Base-by-base conservation (phyloP, 2,329 filamentous ascomycete species). In the Diaporthe caulivora region DNA sequence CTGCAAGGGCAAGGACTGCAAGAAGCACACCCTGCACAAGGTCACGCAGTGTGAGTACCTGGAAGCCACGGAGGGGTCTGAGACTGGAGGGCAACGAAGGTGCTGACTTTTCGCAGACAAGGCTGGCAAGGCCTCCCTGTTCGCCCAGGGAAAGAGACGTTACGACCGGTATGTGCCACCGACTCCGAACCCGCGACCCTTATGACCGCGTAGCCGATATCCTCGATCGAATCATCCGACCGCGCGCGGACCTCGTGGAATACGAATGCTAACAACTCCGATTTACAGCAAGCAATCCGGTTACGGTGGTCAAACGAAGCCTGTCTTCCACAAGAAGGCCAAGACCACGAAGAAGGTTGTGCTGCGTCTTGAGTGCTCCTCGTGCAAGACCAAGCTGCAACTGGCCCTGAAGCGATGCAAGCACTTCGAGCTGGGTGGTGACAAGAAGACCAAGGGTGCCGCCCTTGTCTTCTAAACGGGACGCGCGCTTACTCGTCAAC, bases 401-500 rank as follows among this genome's bases (percentile, higher is more conserved):
- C 91, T 99, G 84, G 92, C 97, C 81, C 91, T 99, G 87, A 99
- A 99, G 94, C 95, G 97, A 86, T 99, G 97, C 95, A 99, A 99
- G 94, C 97, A 99, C 92, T 99, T 99, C 89, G 97, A 99, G 91
- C 90, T 99, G 84, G 97, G 97, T 93, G 97, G 97, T 92, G 97
- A 99, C 93, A 99, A 99, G 95, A 99, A 99, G 95, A 99, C 97
- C 83, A 99, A 99, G 95, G 97, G 97, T 93, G 97, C 97, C 83
- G 97, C 97, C 88, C 92, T 99, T 84, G 97, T 99, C 84, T 99
- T 99, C 92, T 99, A 98, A 93, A 89, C 90, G 87, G 60, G 71
- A 55, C 58, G 47, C 60, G 67, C 70, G 51, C 51, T 29, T 64
- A 67, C 72, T 73, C 58, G 67, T 73, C 74, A 74, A 72, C 70